A percentile compares a stretch with the other conserved stretches of the same genome.
phyloP scores from a whole-genome alignment of 2,329 filamentous ascomycete genomes.

The Xylariaceae sp. region DNA sequence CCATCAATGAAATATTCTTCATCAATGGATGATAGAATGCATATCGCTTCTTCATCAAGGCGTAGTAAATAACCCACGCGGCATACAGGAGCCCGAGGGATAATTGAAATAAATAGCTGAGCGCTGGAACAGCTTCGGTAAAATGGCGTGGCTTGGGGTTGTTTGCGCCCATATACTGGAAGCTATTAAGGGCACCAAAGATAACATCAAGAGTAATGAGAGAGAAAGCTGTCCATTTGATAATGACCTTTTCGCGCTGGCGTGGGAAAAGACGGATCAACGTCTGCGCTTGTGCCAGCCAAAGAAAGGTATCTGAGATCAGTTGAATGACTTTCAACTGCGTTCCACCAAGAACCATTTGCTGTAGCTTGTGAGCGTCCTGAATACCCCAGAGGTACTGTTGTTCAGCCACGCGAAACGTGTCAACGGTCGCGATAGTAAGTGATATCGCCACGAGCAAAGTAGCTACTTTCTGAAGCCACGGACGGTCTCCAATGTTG shows the following conservation, averaged over 20 bases:
- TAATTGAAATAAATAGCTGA: conserved; percentile 90
- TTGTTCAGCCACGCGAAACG: conserved; percentile 79
- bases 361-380: conserved; percentile 77
- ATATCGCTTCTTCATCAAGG: conserved; percentile 88
- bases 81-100: conserved; percentile 87
- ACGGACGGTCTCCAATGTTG: conserved; percentile 88
- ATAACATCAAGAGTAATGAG: conserved; percentile 89
- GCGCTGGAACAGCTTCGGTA: conserved; percentile 85
- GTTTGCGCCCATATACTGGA: conserved; percentile 61
- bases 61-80: conserved; percentile 92
- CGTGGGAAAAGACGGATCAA: conserved; percentile 94
- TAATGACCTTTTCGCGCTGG: conserved; percentile 96
- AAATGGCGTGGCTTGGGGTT: conserved; percentile 74
- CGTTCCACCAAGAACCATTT: conserved; percentile 79
- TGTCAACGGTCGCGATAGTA: conserved; percentile 91
- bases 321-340: conserved; percentile 90
- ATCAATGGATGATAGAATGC: conserved; percentile 90
- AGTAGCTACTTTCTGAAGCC: conserved; percentile 85
- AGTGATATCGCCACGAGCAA: conserved; percentile 81
- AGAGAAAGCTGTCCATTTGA: conserved; percentile 97
- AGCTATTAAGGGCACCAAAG: conserved; percentile 92
- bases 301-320: conserved; percentile 94
- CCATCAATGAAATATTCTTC: conserved; percentile 85
- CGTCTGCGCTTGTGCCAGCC: conserved; percentile 97
- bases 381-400: conserved; percentile 83